phyloP scores from a whole-genome alignment of 2,329 filamentous ascomycete genomes.

The Lanzia echinophila region DNA sequence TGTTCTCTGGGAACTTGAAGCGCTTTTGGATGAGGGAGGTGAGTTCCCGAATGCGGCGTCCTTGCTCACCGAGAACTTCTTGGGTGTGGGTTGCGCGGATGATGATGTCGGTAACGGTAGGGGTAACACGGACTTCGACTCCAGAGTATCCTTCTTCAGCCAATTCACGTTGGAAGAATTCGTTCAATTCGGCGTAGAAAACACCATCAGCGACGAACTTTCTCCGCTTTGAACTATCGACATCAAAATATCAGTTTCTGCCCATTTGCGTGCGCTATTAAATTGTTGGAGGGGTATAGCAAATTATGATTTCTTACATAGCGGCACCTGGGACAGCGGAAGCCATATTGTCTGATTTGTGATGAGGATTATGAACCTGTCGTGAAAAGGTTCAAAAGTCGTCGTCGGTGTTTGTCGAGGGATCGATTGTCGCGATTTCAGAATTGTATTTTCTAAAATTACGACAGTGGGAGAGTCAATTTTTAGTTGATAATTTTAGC shows the following conservation, averaged over 20 bases:
- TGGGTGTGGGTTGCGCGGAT: slow-evolving; percentile 99
- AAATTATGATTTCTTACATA: slow-evolving; percentile 28
- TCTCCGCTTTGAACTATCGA: slow-evolving; percentile 75
- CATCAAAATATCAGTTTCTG: slow-evolving; percentile 14
- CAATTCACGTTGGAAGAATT: slow-evolving; percentile 99
- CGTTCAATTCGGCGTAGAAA: slow-evolving; percentile 99
- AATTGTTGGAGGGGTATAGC: neutral
- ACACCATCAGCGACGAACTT: slow-evolving; percentile 98
- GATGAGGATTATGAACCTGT: slow-evolving; percentile 25
- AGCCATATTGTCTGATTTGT: slow-evolving; percentile 32
- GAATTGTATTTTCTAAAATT: slow-evolving; percentile 5
- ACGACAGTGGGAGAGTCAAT: slow-evolving; percentile 6
- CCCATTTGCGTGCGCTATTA: neutral
- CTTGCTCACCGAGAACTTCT: slow-evolving; percentile 99
- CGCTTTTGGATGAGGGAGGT: slow-evolving; percentile 99
- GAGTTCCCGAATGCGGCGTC: slow-evolving; percentile 98
- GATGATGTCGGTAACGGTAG: slow-evolving; percentile 89
- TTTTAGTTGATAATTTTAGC: slow-evolving; percentile 5
- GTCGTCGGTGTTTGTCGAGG: slow-evolving; percentile 21
- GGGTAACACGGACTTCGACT: slow-evolving; percentile 99
- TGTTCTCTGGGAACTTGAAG: slow-evolving; percentile 99
- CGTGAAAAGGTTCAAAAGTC: slow-evolving; percentile 20
- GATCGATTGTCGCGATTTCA: slow-evolving; percentile 8
- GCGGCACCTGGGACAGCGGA: slow-evolving; percentile 32
- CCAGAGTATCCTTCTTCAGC: slow-evolving; percentile 99